Conservation (phyloP, 169 alveolate species). For the Fabrea salina region DNA sequence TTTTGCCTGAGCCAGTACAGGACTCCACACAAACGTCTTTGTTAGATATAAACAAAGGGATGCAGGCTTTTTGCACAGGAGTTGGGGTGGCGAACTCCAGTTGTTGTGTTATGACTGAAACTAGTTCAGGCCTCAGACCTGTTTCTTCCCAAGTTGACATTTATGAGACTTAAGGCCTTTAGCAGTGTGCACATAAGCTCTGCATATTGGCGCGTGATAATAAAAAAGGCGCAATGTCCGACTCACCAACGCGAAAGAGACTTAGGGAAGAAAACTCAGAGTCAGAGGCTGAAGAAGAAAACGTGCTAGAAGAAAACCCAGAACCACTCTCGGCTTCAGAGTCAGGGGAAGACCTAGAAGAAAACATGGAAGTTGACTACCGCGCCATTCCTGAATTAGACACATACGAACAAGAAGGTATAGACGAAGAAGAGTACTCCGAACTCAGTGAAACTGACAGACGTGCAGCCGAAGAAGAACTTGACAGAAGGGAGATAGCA, state of each 20-base stretch:
- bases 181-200: too few relatives aligned
- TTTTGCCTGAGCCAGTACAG: constrained; percentile 91
- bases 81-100: constrained; percentile 31
- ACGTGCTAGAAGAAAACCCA: constrained; percentile 9
- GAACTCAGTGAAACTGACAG: constrained; percentile 62
- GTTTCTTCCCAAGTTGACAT: neutral
- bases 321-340: constrained; percentile 33
- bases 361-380: constrained; percentile 72
- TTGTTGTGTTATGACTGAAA: neutral
- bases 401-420: constrained; percentile 72
- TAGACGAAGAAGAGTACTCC: constrained; percentile 73
- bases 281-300: constrained; percentile 37
- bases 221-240: too few relatives aligned
- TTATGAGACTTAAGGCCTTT: neutral
- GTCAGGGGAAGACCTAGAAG: constrained; percentile 75
- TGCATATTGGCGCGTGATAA: too few relatives aligned
- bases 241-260: neutral
- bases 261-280: constrained; percentile 2
- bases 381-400: constrained; percentile 68
- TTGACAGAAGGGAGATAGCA: constrained; percentile 58
- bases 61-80: constrained; percentile 59
- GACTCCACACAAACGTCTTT: constrained; percentile 91
- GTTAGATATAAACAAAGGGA: constrained; percentile 72
- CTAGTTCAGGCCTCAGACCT: neutral
- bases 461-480: constrained; percentile 64